Base-by-base conservation (phyloP, 192 early-diverging fungal species). In the Spizellomyces punctatus region DNA sequence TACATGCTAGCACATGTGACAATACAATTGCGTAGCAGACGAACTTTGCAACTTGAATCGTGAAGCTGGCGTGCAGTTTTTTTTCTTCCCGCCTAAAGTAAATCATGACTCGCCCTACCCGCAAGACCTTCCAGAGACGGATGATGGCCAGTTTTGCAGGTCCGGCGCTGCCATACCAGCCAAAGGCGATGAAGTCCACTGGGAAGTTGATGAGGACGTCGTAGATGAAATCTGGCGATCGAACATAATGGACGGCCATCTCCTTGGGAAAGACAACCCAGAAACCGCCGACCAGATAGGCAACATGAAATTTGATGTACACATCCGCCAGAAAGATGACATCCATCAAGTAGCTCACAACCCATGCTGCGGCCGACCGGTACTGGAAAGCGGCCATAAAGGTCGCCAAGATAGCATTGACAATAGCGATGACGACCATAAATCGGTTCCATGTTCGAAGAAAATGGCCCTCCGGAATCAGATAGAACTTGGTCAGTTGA, bases 261-360 rank as follows among this genome's bases (percentile, higher is more conserved):
- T 85, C 83, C 59, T 80, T 83, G 16, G 83, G 77, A 62, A 85
- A 85, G 6, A 85, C 81, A 44, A 85, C 83, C 81, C 81, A 85
- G 47, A 85, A 78, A 42, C 83, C 83, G 58, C 75, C 73, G 46
- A 83, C 72, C 5, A 85, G 77, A 70, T 85, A 85, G 17, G 83
- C 81, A 41, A 83, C 55, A 69, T 85, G 83, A 66, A 83, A 82
- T 61, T 79, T 80, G 69, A 81, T 66, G 76, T 78, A 85, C 21
- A 85, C 82, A 65, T 85, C 83, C 45, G 77, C 44, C 17, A 85
- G 50, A 66, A 73, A 83, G 42, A 81, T 27, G 16, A 71, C 43
- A 64, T 85, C 83, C 67, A 85, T 74, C 45, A 76, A 9, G 69
- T 83, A 85, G 49, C 64, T 61, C 36, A 71, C 69, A 46, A 79